These are phyloP conservation scores for Pythium sp. DNA, from an alignment of 352 stramenopile genomes.

Conservation along the genomic window DNA sequence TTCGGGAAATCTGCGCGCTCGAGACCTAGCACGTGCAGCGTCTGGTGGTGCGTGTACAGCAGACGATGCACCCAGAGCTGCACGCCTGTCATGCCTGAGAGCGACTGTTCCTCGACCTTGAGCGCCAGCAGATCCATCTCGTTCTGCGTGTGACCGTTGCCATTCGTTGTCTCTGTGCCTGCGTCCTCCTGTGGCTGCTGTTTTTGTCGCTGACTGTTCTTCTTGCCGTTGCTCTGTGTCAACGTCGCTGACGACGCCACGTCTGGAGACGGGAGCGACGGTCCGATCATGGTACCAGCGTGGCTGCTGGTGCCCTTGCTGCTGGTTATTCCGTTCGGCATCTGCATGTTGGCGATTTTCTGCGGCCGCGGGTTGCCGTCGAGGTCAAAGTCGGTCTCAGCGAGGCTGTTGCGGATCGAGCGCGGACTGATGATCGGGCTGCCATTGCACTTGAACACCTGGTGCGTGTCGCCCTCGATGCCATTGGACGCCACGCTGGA, in stretches of 20 bases:
- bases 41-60: constrained; percentile 63
- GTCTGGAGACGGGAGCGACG: background rate
- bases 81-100: constrained; percentile 56
- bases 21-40: constrained; percentile 43
- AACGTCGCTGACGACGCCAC: constrained; percentile 9
- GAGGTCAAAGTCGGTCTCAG: constrained; percentile 49
- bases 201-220: constrained; percentile 10
- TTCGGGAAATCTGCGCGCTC: constrained; percentile 59
- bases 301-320: background rate
- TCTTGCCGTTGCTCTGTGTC: background rate
- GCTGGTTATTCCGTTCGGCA: background rate
- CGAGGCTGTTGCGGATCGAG: constrained; percentile 61
- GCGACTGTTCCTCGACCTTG: constrained; percentile 38
- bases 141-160: constrained; percentile 9
- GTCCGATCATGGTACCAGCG: background rate
- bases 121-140: constrained; percentile 28
- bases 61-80: constrained; percentile 72
- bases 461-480: constrained; percentile 34
- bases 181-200: constrained; percentile 14
- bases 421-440: constrained; percentile 67
- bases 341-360: constrained; percentile 23
- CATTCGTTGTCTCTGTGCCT: constrained; percentile 24
- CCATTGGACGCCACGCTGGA: constrained; percentile 20
- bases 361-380: constrained; percentile 38
- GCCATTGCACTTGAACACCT: constrained; percentile 58